These are phyloP conservation scores for Trichoderma hamatum DNA, from an alignment of 2,329 filamentous ascomycete species.

Conservation along the genomic window DNA sequence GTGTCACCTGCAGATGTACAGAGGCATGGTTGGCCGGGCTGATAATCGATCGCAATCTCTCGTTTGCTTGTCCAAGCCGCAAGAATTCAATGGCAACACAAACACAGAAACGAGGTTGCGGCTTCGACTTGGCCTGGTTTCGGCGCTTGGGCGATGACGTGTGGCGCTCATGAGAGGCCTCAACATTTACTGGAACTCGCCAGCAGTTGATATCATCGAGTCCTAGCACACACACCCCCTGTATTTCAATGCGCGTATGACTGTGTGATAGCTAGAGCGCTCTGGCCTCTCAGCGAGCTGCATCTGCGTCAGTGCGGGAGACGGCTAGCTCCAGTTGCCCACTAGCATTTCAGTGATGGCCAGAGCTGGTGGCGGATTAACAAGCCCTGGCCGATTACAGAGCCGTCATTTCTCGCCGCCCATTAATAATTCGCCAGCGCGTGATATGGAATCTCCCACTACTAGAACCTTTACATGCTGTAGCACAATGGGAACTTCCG, in stretches of 20 bases:
- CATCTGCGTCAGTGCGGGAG: slow-evolving; percentile 6
- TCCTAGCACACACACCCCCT: neutral
- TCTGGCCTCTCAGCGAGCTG: neutral
- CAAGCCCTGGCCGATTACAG: neutral
- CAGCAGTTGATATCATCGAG: slow-evolving; percentile 23
- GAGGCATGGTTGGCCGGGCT: slow-evolving; percentile 2
- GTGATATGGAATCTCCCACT: neutral
- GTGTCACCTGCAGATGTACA: slow-evolving; percentile 11
- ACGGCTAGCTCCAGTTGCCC: neutral
- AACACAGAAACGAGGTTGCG: neutral
- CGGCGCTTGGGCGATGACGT: slow-evolving; percentile 13
- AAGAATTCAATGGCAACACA: slow-evolving; percentile 6
- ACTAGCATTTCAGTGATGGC: neutral
- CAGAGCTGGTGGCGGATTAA: slow-evolving; percentile 10
- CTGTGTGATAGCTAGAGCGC: neutral
- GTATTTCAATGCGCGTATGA: neutral
- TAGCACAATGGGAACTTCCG: neutral
- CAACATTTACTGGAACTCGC: neutral
- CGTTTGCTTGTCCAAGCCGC: neutral
- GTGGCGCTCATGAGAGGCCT: slow-evolving; percentile 13
- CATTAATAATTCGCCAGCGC: neutral
- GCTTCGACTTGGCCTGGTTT: neutral
- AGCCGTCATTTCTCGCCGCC: neutral
- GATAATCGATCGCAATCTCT: neutral
- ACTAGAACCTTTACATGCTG: neutral